These are phyloP conservation scores for Sclerotinia minor DNA, from an alignment of 2,329 filamentous ascomycete genomes.

Conservation along the genomic window DNA sequence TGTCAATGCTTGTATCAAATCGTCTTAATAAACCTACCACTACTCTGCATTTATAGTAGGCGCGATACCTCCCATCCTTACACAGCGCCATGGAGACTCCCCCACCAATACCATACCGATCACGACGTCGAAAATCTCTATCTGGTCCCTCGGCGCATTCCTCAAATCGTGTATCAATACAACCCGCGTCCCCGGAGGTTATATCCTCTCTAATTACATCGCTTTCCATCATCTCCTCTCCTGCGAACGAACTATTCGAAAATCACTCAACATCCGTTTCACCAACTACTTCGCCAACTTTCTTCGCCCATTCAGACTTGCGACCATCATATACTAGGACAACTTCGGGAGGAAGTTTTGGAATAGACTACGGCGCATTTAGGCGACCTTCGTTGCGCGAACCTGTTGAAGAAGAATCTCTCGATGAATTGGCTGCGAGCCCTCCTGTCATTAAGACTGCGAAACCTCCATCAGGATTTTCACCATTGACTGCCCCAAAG, in stretches of 20 bases:
- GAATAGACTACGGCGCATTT: slow-evolving; percentile 72
- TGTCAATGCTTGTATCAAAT: slow-evolving; percentile 36
- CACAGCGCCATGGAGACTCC: slow-evolving; percentile 37
- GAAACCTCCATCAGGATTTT: slow-evolving; percentile 76
- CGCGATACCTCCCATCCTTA: slow-evolving; percentile 29
- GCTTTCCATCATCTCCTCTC: slow-evolving; percentile 65
- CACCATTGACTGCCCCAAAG: slow-evolving; percentile 65
- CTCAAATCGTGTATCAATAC: slow-evolving; percentile 39
- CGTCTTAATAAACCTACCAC: slow-evolving; percentile 28
- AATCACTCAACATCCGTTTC: slow-evolving; percentile 42
- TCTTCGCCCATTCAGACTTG: slow-evolving; percentile 30
- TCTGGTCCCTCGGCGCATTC: slow-evolving; percentile 36
- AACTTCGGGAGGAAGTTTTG: slow-evolving; percentile 52
- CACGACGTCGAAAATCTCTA: slow-evolving; percentile 39
- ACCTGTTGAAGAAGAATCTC: slow-evolving; percentile 49
- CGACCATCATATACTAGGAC: slow-evolving; percentile 27
- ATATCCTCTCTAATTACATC: slow-evolving; percentile 71
- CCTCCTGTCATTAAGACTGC: slow-evolving; percentile 78
- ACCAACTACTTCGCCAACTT: slow-evolving; percentile 42
- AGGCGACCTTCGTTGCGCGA: slow-evolving; percentile 53
- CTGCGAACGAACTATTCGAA: slow-evolving; percentile 70
- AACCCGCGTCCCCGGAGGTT: slow-evolving; percentile 59
- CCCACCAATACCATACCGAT: slow-evolving; percentile 37
- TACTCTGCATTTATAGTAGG: slow-evolving; percentile 18
- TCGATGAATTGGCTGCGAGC: slow-evolving; percentile 61